These are phyloP conservation scores for Cladorrhinum samala DNA, from an alignment of 495 filamentous ascomycete genomes.

Conservation along the genomic window DNA sequence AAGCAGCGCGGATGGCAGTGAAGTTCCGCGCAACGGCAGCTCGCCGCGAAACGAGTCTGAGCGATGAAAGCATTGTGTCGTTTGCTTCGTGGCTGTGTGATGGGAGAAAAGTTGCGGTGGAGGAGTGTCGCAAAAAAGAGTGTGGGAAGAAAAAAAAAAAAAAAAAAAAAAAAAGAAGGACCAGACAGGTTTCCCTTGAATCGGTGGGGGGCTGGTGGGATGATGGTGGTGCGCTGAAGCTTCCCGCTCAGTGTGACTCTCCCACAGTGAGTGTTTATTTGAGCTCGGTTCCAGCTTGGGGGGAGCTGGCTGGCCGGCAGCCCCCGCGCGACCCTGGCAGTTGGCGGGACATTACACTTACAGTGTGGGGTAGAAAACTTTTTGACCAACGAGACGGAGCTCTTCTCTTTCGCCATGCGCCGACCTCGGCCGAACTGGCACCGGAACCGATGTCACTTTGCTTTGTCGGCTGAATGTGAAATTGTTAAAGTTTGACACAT, in stretches of 20 bases:
- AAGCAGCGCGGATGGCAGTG: constrained; percentile 60
- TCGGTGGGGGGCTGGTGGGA: too few species aligned
- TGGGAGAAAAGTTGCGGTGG: neutral
- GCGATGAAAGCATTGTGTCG: constrained; percentile 27
- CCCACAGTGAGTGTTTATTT: neutral
- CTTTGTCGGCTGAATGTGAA: neutral
- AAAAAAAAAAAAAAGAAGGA: neutral
- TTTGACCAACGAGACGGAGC: constrained; percentile 9
- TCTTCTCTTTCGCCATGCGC: constrained; percentile 1
- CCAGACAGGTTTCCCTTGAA: too few species aligned
- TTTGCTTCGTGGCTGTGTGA: neutral
- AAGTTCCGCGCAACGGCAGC: constrained; percentile 33
- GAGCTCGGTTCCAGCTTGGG: neutral
- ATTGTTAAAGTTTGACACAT: too few species aligned
- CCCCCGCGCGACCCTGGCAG: neutral
- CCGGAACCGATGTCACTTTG: neutral
- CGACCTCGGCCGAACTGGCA: constrained; percentile 16
- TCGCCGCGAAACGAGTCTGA: constrained; percentile 30
- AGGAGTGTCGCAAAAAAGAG: neutral
- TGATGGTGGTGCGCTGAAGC: too few species aligned
- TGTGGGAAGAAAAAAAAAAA: neutral
- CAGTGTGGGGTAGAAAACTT: constrained; percentile 6
- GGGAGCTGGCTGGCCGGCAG: neutral
- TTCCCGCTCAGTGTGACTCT: neutral
- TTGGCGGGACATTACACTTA: neutral